These are phyloP conservation scores for Chytridiales sp. DNA, from an alignment of 371 early-diverging fungal species.

Conservation along the genomic window DNA sequence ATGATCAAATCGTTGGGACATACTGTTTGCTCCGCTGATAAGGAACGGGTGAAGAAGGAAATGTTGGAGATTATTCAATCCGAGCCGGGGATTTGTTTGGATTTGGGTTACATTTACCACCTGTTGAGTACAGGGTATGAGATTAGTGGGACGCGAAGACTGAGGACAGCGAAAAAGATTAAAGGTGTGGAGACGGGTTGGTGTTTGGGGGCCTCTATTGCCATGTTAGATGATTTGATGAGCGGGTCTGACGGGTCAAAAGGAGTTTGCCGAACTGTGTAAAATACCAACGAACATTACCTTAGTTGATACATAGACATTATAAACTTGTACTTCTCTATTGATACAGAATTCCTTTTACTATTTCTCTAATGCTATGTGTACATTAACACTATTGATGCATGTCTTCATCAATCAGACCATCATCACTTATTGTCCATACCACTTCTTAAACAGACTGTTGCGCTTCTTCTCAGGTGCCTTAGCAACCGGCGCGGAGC, in stretches of 20 bases:
- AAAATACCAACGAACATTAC: no score
- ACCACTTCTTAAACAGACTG: slow-evolving; percentile 7
- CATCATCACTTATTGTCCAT: not conserved
- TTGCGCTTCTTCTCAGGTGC: slow-evolving; percentile 7
- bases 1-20: slow-evolving; percentile 32
- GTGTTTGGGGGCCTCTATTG: slow-evolving; percentile 90
- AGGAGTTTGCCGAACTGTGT: no score
- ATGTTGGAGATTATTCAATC: slow-evolving; percentile 15
- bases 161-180: slow-evolving; percentile 88
- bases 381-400: no score
- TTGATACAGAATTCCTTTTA: no score
- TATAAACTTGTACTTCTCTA: no score
- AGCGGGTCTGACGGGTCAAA: not conserved
- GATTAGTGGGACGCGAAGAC: slow-evolving; percentile 65
- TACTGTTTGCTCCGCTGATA: slow-evolving; percentile 23
- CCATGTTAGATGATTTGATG: slow-evolving; percentile 39
- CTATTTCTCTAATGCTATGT: no score
- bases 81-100: slow-evolving; percentile 80
- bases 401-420: no score
- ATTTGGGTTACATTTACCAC: slow-evolving; percentile 80
- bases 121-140: slow-evolving; percentile 82
- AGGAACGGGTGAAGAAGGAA: slow-evolving; percentile 1
- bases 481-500: slow-evolving; percentile 17
- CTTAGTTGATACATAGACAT: no score
- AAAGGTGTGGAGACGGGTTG: slow-evolving; percentile 91